phyloP scores from a whole-genome alignment of 2,329 filamentous ascomycete species.

The Colletotrichum magnum region DNA sequence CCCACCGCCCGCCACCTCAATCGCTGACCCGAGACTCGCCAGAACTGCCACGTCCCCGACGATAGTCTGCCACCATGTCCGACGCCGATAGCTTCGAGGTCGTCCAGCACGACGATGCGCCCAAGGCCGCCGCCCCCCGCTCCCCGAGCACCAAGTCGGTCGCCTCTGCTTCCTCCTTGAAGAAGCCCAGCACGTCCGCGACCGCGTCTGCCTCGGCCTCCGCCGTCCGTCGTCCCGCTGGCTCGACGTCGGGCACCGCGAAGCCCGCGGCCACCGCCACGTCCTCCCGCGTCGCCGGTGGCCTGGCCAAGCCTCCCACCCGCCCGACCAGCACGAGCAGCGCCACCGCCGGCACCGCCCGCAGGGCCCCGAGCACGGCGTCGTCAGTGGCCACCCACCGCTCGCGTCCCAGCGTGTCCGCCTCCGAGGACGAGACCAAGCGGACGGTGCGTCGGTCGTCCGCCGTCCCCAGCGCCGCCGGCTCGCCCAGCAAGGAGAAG shows the following conservation, averaged over 20 bases:
- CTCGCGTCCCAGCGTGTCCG: slow-evolving; percentile 63
- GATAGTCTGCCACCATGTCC: slow-evolving; percentile 55
- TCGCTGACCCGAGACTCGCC: slow-evolving; percentile 25
- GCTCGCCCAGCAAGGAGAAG: slow-evolving; percentile 48
- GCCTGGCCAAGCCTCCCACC: slow-evolving; percentile 63
- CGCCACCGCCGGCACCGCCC: slow-evolving; percentile 47
- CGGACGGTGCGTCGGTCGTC: slow-evolving; percentile 62
- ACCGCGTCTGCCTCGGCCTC: slow-evolving; percentile 49
- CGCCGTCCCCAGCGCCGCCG: slow-evolving; percentile 54
- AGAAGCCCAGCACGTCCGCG: slow-evolving; percentile 50
- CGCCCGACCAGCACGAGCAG: slow-evolving; percentile 59
- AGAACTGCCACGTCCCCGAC: slow-evolving; percentile 23
- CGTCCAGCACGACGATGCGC: slow-evolving; percentile 59
- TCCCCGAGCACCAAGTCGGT: slow-evolving; percentile 52
- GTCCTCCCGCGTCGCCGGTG: slow-evolving; percentile 54
- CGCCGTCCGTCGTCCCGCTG: slow-evolving; percentile 52
- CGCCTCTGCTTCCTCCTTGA: slow-evolving; percentile 48
- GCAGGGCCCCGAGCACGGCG: slow-evolving; percentile 50
- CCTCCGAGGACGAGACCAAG: slow-evolving; percentile 65
- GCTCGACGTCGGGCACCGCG: slow-evolving; percentile 48
- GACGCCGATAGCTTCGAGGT: slow-evolving; percentile 63
- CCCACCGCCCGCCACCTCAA: slow-evolving; percentile 14
- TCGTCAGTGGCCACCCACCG: slow-evolving; percentile 59
- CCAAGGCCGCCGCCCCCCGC: slow-evolving; percentile 47
- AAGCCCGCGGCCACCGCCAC: slow-evolving; percentile 49